These are phyloP conservation scores for Oleoguttula mirabilis DNA, from an alignment of 495 filamentous ascomycete species.

Conservation along the genomic window DNA sequence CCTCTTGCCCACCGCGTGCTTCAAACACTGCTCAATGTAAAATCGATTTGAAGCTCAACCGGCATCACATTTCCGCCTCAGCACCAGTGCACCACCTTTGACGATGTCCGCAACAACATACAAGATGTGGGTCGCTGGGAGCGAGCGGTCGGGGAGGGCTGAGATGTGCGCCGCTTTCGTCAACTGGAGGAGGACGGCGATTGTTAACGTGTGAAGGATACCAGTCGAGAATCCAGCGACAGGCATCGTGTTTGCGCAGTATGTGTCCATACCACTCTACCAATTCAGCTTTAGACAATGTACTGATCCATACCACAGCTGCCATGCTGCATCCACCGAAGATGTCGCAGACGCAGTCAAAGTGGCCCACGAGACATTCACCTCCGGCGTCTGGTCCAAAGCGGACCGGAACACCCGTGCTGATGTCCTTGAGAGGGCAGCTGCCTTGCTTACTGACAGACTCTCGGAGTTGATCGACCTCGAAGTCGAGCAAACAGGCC, in stretches of 20 bases:
- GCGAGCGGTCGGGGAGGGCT: background rate
- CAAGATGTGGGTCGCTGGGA: background rate
- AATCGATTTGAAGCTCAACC: too few species aligned
- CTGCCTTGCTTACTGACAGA: slow-evolving; percentile 37
- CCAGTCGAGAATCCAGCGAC: slow-evolving; percentile 6
- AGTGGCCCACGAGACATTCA: slow-evolving; percentile 39
- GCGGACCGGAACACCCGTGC: slow-evolving; percentile 29
- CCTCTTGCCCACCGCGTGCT: too few species aligned
- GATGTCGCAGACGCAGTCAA: slow-evolving; percentile 38
- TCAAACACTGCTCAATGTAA: too few species aligned
- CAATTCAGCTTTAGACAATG: background rate
- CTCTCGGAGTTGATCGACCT: slow-evolving; percentile 41
- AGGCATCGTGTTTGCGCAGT: slow-evolving; percentile 4
- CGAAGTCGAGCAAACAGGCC: slow-evolving; percentile 51
- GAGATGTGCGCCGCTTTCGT: background rate
- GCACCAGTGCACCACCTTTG: too few species aligned
- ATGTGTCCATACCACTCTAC: background rate
- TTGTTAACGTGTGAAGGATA: slow-evolving; percentile 3
- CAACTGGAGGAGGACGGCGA: background rate
- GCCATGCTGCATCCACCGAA: slow-evolving; percentile 38
- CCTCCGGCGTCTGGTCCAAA: slow-evolving; percentile 44
- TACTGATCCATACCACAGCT: slow-evolving; percentile 24
- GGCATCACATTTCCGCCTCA: too few species aligned
- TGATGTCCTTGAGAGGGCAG: slow-evolving; percentile 45
- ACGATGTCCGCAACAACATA: background rate